Percentiles rank a stretch among this genome's conserved stretches.
These are phyloP conservation scores for Yamadazyma sp. DNA, from an alignment of 805 yeast genomes.

Conservation along the genomic window DNA sequence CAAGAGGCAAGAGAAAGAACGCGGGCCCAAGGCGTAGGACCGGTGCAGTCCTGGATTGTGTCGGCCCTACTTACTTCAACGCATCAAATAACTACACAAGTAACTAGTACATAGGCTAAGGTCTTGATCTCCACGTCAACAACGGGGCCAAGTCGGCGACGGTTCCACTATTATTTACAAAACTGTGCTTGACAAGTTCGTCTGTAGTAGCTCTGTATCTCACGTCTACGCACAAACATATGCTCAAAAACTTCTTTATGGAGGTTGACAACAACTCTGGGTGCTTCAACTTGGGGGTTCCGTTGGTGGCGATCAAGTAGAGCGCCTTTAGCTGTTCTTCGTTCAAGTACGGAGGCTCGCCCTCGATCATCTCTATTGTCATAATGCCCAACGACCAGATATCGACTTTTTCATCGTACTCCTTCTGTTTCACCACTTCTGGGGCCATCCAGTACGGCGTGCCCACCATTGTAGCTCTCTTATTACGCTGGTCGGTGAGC, in stretches of 20 bases:
- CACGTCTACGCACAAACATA: constrained; percentile 93
- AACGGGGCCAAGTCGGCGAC: constrained; percentile 59
- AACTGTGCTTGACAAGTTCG: constrained; percentile 77
- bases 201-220: constrained; percentile 87
- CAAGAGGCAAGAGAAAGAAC: no score
- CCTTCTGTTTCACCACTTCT: constrained; percentile 76
- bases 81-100: no score
- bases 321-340: constrained; percentile 78
- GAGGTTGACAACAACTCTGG: constrained; percentile 70
- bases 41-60: no score
- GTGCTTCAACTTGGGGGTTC: constrained; percentile 71
- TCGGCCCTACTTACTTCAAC: no score
- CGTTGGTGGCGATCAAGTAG: constrained; percentile 75
- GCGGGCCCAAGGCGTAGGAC: no score
- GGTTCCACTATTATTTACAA: constrained; percentile 62
- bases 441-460: constrained; percentile 94
- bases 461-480: constrained; percentile 84
- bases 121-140: constrained; percentile 26
- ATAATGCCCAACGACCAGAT: constrained; percentile 83
- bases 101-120: no score
- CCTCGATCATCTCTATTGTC: constrained; percentile 87
- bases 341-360: constrained; percentile 80
- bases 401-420: constrained; percentile 79
- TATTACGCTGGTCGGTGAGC: constrained; percentile 67
- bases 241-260: constrained; percentile 82